Evolutionary conservation across 805 yeast genomes (phyloP).

Genomic region (Starmerella potacharoeniae): DNA sequence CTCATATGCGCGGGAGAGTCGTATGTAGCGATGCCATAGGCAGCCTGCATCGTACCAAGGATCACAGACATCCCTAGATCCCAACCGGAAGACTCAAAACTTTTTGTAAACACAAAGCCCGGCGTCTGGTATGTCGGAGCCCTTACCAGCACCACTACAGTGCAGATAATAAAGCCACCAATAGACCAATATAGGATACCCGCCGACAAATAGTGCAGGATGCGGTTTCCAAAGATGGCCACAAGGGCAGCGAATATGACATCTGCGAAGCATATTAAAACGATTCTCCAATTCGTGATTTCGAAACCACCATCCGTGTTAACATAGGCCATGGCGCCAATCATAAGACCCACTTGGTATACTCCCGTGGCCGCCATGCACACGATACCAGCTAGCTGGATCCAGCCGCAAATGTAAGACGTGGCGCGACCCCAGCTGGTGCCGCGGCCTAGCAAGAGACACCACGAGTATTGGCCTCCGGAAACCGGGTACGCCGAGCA

Average conservation of each 20-base stretch:
- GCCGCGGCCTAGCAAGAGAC: slow-evolving; percentile 30
- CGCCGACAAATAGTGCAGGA: slow-evolving; percentile 41
- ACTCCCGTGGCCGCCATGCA: slow-evolving; percentile 53
- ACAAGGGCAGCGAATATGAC: slow-evolving; percentile 19
- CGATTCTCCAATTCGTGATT: slow-evolving; percentile 24
- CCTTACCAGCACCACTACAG: slow-evolving; percentile 42
- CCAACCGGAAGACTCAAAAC: slow-evolving; percentile 49
- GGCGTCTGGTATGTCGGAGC: slow-evolving; percentile 42
- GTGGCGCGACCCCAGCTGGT: slow-evolving; percentile 35
- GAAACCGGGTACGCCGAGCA: slow-evolving; percentile 46
- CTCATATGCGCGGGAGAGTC: slow-evolving; percentile 66
- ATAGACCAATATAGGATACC: slow-evolving; percentile 43
- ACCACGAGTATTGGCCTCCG: slow-evolving; percentile 62
- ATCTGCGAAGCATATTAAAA: slow-evolving; percentile 24
- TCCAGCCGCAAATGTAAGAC: slow-evolving; percentile 50
- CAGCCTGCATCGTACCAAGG: slow-evolving; percentile 60
- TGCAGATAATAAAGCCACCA: slow-evolving; percentile 41
- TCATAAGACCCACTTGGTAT: slow-evolving; percentile 40
- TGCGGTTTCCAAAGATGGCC: slow-evolving; percentile 17
- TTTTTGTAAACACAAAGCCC: slow-evolving; percentile 42
- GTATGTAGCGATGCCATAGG: slow-evolving; percentile 57
- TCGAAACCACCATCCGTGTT: slow-evolving; percentile 29
- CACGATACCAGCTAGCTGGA: slow-evolving; percentile 51
- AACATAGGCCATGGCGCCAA: slow-evolving; percentile 41
- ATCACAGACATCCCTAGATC: slow-evolving; percentile 50